Evolutionary conservation across 2,329 filamentous ascomycete species (phyloP).

Genomic region (Aspergillus fischeri): DNA sequence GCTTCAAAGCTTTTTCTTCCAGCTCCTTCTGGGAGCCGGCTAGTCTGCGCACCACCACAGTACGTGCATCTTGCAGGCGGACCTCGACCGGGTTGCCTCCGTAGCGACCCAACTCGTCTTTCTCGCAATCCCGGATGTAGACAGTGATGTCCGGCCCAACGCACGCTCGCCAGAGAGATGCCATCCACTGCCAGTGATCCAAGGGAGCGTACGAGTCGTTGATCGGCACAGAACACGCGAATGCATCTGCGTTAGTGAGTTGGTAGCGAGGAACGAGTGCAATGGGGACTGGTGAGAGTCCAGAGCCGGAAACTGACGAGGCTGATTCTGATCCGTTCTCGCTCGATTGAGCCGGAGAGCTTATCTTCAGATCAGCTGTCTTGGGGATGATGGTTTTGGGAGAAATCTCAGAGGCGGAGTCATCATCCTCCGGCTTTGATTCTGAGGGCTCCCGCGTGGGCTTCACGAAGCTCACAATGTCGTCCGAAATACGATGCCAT

Average conservation of each 20-base stretch:
- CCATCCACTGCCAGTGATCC: conserved; percentile 99
- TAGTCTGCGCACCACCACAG: conserved; percentile 51
- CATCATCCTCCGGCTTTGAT: conserved; percentile 16
- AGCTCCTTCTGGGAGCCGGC: conserved; percentile 38
- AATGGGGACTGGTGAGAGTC: conserved; percentile 53
- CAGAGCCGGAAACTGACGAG: conserved; percentile 13
- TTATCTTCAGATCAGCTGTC: conserved; percentile 25
- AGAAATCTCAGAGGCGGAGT: conserved; percentile 21
- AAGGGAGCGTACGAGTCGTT: conserved; percentile 70
- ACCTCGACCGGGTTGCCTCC: conserved; percentile 55
- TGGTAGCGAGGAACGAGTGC: conserved; percentile 77
- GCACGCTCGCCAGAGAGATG: conserved; percentile 84
- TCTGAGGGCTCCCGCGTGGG: conserved; percentile 17
- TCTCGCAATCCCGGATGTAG: conserved; percentile 40
- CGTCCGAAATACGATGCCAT: conserved; percentile 72
- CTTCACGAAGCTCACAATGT: conserved; percentile 61
- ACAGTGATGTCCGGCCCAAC: conserved; percentile 66
- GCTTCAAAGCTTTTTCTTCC: conserved; percentile 66
- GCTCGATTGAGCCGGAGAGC: conserved; percentile 28
- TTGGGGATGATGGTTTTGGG: conserved; percentile 32
- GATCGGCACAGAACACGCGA: conserved; percentile 69
- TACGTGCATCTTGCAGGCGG: conserved; percentile 44
- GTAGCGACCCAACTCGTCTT: conserved; percentile 37
- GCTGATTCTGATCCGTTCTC: conserved; percentile 23
- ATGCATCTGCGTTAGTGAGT: conserved; percentile 71